Base-by-base conservation (phyloP, 225 moss, liverwort and hornwort genomes). In the Takakia lepidozioides region DNA sequence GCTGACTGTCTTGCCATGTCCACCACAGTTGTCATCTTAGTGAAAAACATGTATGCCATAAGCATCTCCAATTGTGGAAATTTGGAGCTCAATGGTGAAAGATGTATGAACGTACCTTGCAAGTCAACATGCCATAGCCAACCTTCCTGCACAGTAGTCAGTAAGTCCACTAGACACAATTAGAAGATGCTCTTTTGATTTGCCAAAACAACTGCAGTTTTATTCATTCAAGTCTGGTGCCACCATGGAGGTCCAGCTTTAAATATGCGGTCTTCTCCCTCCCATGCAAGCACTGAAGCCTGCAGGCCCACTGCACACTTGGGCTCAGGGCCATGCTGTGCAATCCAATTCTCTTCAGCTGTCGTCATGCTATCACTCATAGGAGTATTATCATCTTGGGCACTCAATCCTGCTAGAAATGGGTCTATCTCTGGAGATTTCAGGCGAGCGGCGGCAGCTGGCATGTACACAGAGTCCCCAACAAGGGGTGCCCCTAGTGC, bases 401-500 rank as follows among this genome's bases (percentile, higher is more conserved):
- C 15, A 14, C 2, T 29, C 19, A 40, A 4, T 3, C 37, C 29
- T 3, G 42, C 42, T n/a, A 91, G 55, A 51, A 78, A 72, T 13
- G 87, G 91, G 49, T 98, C 91, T 4, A 87, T 57, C 32, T 70
- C 71, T 18, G 85, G 69, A 70, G 71, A 68, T 56, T 64, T 76
- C 51, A 70, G 52, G 49, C 98, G 82, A 19, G 80, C 80, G 43
- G 80, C 65, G 3, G 80, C 77, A 27, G 78, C 79, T 25, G 87
- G 78, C 72, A 80, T 78, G 55, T 91, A 98, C 58, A 98, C 85
- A 1, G 98, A 78, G 43, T 98, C 98, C 43, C 98, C 98, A 14
- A 98, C 81, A 48, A 91, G 51, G 6, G 98, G 91, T 57, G 98
- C 77, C 63, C 73, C 73, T 45, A 87, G 52, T 30, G 98, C 87